Conservation (phyloP, 2,329 filamentous ascomycete species). For the Aspergillus caelatus region DNA sequence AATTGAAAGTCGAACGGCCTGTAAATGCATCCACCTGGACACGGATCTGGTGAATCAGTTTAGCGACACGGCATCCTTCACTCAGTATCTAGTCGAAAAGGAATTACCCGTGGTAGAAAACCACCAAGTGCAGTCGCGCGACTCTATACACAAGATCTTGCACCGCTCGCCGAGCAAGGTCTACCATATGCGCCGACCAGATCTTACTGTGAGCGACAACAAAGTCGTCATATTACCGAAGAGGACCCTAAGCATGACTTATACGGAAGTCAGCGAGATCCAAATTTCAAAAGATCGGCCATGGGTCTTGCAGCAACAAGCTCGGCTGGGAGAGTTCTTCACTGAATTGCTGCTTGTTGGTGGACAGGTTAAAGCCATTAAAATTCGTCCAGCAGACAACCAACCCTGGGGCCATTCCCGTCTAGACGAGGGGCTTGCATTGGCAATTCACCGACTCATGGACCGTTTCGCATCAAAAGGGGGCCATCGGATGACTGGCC, state of each 20-base stretch:
- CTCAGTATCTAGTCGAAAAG: conserved; percentile 57
- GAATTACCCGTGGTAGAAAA: conserved; percentile 59
- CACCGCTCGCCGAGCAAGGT: conserved; percentile 45
- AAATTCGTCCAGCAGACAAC: conserved; percentile 66
- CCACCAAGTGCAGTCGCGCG: conserved; percentile 55
- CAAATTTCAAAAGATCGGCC: conserved; percentile 57
- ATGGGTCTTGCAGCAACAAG: conserved; percentile 72
- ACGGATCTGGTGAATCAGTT: conserved; percentile 59
- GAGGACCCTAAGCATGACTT: conserved; percentile 55
- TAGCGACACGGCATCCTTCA: conserved; percentile 68
- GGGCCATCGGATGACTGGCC: conserved; percentile 63
- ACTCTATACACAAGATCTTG: conserved; percentile 59
- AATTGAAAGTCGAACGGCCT: conserved; percentile 60
- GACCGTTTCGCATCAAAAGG: conserved; percentile 56
- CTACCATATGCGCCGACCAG: conserved; percentile 64
- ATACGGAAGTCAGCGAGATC: conserved; percentile 57
- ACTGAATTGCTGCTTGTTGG: conserved; percentile 70
- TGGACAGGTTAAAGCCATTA: conserved; percentile 67
- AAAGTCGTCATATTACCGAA: conserved; percentile 62
- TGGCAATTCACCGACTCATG: conserved; percentile 68
- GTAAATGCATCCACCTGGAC: conserved; percentile 67
- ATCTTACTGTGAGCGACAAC: conserved; percentile 58
- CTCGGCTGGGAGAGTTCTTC: conserved; percentile 68
- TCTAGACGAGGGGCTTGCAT: conserved; percentile 55
- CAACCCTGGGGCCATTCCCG: conserved; percentile 64